Conservation (phyloP, 2,329 filamentous ascomycete genomes). For the Cladorrhinum sp. region DNA sequence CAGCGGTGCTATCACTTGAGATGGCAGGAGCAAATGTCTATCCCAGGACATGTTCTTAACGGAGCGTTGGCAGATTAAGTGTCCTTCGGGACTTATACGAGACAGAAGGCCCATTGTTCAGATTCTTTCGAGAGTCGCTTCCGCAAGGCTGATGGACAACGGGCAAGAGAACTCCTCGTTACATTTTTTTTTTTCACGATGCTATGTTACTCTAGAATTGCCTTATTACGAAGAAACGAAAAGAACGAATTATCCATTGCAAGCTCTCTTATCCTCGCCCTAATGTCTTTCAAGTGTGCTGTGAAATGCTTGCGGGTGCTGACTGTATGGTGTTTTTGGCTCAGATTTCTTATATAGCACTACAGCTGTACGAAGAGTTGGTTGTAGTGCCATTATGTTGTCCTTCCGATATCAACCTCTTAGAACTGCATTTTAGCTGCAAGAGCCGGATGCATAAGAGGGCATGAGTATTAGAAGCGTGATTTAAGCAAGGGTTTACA, state of each 20-base stretch:
- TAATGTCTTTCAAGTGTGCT: too few species aligned
- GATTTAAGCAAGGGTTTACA: too few species aligned
- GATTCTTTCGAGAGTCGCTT: conserved; percentile 30
- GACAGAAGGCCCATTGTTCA: conserved; percentile 39
- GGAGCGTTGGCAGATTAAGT: conserved; percentile 72
- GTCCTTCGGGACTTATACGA: conserved; percentile 30
- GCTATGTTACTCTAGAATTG: background rate
- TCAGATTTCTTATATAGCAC: too few species aligned
- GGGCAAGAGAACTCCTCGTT: conserved; percentile 43
- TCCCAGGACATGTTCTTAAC: conserved; percentile 71
- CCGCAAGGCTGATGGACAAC: conserved; percentile 36
- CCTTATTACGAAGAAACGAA: background rate
- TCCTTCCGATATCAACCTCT: too few species aligned
- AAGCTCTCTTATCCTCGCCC: too few species aligned
- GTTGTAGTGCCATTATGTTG: too few species aligned
- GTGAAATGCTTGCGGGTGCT: too few species aligned
- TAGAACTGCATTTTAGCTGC: too few species aligned
- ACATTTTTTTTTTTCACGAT: conserved; percentile 28
- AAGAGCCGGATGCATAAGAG: too few species aligned
- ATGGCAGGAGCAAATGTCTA: conserved; percentile 68
- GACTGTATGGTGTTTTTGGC: too few species aligned
- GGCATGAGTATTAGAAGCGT: too few species aligned
- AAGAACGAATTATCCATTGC: background rate
- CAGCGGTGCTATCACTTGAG: conserved; percentile 72
- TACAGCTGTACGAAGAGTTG: too few species aligned